Conservation (phyloP, 805 yeast species). For the Wickerhamiella azymoides region DNA sequence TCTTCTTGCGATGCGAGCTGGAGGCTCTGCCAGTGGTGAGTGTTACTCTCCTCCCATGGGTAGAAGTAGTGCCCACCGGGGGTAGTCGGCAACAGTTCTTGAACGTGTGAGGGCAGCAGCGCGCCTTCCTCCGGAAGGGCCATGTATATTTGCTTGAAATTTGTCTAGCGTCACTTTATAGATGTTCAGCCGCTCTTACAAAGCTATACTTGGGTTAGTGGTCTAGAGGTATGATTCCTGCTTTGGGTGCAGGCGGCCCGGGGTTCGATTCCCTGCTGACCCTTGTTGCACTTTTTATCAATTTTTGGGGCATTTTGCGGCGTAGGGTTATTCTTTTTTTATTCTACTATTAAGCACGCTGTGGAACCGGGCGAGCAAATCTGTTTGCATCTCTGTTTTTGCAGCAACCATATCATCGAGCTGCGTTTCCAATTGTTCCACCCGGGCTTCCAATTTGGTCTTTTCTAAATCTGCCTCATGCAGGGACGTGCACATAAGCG, state of each 20-base stretch:
- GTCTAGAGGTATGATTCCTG: slow-evolving; percentile 10
- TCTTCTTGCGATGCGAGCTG: too few relatives aligned
- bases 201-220: slow-evolving; percentile 6
- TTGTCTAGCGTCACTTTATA: neutral
- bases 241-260: slow-evolving; percentile 10
- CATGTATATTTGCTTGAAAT: too few relatives aligned
- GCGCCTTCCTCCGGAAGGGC: too few relatives aligned
- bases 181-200: neutral
- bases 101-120: too few relatives aligned
- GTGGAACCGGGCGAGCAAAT: slow-evolving; percentile 11
- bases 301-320: neutral
- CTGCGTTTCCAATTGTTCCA: neutral
- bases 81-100: too few relatives aligned
- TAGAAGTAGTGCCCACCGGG: too few relatives aligned
- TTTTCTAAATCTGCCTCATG: neutral
- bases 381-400: slow-evolving; percentile 11
- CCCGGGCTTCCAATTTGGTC: neutral
- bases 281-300: neutral
- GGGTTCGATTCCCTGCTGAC: slow-evolving; percentile 10
- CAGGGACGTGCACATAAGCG: neutral
- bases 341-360: neutral
- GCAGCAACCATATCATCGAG: slow-evolving; percentile 13
- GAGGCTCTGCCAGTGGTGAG: too few relatives aligned
- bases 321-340: neutral
- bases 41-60: too few relatives aligned